A percentile compares a stretch with the other conserved stretches of the same genome.
Evolutionary conservation across 164 flowering plant genomes (phyloP).

Genomic region (Saururus chinensis): DNA sequence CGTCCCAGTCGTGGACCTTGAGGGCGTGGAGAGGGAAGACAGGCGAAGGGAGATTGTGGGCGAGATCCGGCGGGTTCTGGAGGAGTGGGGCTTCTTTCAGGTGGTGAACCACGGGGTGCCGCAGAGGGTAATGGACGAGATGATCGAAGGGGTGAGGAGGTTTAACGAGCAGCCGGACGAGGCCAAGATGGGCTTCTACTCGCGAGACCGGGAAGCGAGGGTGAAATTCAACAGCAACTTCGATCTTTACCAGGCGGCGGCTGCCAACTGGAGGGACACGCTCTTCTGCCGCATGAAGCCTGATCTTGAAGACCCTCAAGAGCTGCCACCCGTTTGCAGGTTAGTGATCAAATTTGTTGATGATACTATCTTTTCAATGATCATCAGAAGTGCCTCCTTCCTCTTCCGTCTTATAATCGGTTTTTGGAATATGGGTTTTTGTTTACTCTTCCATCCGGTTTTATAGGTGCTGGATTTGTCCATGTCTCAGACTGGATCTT

Average conservation of each 20-base stretch:
- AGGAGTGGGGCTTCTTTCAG: conserved; percentile 45
- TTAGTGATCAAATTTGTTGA: neutral
- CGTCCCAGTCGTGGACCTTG: conserved; percentile 24
- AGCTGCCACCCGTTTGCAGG: conserved; percentile 20
- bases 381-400: no score
- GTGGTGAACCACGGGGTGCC: conserved; percentile 46
- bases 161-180: conserved; percentile 33
- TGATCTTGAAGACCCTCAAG: conserved; percentile 12
- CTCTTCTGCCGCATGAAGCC: conserved; percentile 15
- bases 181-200: conserved; percentile 20
- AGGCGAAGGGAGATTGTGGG: conserved; percentile 16
- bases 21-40: conserved; percentile 5
- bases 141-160: conserved; percentile 22
- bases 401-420: no score
- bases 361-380: neutral
- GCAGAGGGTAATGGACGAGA: conserved; percentile 22
- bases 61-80: conserved; percentile 20
- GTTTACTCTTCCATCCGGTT: no score
- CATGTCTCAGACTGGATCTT: no score
- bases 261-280: conserved; percentile 36
- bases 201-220: conserved; percentile 17
- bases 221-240: conserved; percentile 19
- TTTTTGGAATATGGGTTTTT: neutral
- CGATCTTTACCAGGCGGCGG: conserved; percentile 17
- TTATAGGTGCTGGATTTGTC: no score